Base-by-base conservation (phyloP, 2,329 filamentous ascomycete species). In the Colletotrichum sidae region DNA sequence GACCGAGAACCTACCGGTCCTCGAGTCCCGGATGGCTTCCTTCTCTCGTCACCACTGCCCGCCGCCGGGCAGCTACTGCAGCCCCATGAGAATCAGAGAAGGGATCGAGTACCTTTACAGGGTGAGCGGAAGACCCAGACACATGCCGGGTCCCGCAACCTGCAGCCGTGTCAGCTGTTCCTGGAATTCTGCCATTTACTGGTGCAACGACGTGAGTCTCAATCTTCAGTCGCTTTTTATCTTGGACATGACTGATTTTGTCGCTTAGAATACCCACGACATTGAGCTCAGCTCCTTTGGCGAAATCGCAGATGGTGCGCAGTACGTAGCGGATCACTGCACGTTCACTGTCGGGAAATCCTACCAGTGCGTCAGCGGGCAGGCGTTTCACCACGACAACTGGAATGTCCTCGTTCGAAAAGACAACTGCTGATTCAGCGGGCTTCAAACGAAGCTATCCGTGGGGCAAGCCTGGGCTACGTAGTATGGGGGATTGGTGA, bases 121-220 rank as follows among this genome's bases (percentile, higher is more conserved):
- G 4, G 17, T 71, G 10, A 33, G 41, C 8, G 68, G 70, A n/a
- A 46, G 49, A 37, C 65, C 70, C 2, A 46, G 33, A 10, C 65
- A 57, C 35, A 58, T 56, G 5, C 55, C 65, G 6, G 70, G 70
- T 8, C 67, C 67, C 8, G 51, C 50, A 25, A 53, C 47, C 38
- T 72, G 69, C 47, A 60, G 55, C 9, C 65, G 67, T 2, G 70
- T 71, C 9, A 71, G 69, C 53, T 72, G 70, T 46, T 63, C 56
- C 3, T 69, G 59, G 8, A 44, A 54, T 1, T 49, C 67, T 13
- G 67, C 58, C 15, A 71, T 71, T 38, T 67, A 35, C n/a, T 72
- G 70, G 70, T 73, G 71, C 60, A 72, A 73, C 57, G 66, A 72
- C 15, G 69, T 71, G 50, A 46, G 67, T 67, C 15, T 5, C 25